Percentiles rank a stretch among this genome's conserved stretches.
These are phyloP conservation scores for Streptanthus diversifolius DNA, from an alignment of 345 rosid genomes.

Conservation along the genomic window DNA sequence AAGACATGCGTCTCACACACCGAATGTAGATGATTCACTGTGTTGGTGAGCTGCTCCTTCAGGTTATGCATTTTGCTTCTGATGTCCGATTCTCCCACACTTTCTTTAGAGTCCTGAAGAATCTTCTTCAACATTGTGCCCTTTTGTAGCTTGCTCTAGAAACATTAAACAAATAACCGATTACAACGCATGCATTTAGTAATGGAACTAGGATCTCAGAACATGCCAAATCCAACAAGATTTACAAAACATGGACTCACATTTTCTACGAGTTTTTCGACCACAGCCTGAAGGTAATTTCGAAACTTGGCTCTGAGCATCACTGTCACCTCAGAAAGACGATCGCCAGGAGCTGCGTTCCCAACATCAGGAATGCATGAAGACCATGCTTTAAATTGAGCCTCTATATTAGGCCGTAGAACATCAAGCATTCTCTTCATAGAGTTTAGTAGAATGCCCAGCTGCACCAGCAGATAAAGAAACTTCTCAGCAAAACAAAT, in stretches of 20 bases:
- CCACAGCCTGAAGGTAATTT: conserved; percentile 83
- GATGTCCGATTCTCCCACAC: conserved; percentile 77
- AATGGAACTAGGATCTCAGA: not conserved
- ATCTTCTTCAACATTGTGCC: conserved; percentile 86
- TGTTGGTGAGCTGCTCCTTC: conserved; percentile 70
- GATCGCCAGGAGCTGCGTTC: conserved; percentile 79
- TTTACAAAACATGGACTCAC: conserved; percentile 44
- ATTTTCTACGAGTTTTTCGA: conserved; percentile 86
- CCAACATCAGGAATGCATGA: conserved; percentile 88
- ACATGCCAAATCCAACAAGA: not conserved
- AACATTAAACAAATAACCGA: not conserved
- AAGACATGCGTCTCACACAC: conserved; percentile 75
- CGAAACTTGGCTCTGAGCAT: conserved; percentile 93
- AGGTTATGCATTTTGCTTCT: conserved; percentile 74
- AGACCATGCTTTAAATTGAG: conserved; percentile 84
- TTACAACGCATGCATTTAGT: not conserved
- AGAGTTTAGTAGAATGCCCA: conserved; percentile 84
- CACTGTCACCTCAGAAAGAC: conserved; percentile 91
- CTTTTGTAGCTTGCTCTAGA: conserved; percentile 72
- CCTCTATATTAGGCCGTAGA: conserved; percentile 74
- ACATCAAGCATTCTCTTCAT: conserved; percentile 95
- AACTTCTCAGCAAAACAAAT: conserved; percentile 21
- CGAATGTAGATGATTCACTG: conserved; percentile 75
- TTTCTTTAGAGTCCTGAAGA: conserved; percentile 87
- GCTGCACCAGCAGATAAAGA: conserved; percentile 40